Conservation (phyloP, 345 rosid genomes). For the Laguncularia racemosa region DNA sequence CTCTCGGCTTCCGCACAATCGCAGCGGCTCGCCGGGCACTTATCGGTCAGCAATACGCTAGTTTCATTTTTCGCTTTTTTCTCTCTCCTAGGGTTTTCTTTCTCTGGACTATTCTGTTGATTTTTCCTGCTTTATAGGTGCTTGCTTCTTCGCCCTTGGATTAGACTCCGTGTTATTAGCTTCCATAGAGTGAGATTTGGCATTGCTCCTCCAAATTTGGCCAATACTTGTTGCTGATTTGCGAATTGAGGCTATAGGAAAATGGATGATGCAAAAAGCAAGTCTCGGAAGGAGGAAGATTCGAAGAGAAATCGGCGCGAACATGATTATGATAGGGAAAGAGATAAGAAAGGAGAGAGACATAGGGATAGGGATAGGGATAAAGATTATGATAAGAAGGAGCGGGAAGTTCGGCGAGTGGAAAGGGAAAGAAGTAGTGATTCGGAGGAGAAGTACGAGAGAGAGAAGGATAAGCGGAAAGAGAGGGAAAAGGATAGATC, state of each 20-base stretch:
- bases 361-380: slow-evolving; percentile 31
- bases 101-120: no score
- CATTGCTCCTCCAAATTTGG: not conserved
- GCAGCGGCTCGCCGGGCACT: no score
- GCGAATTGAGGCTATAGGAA: not conserved
- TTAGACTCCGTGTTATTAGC: not conserved
- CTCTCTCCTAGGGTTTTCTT: no score
- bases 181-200: not conserved
- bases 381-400: slow-evolving; percentile 3
- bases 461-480: slow-evolving; percentile 2
- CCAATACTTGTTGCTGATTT: not conserved
- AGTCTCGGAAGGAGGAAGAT: slow-evolving; percentile 40
- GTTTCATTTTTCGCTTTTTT: no score
- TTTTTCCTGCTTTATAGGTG: no score
- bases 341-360: slow-evolving; percentile 33
- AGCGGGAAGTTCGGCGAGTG: not conserved
- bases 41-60: no score
- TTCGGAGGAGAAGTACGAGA: slow-evolving; percentile 2
- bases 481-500: not conserved
- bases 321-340: slow-evolving; percentile 42
- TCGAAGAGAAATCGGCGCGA: slow-evolving; percentile 46
- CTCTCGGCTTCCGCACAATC: no score
- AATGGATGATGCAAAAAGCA: slow-evolving; percentile 39
- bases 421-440: slow-evolving; percentile 8
- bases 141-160: not conserved